Conservation (phyloP, 352 stramenopile species). For the Pythium sp. region DNA sequence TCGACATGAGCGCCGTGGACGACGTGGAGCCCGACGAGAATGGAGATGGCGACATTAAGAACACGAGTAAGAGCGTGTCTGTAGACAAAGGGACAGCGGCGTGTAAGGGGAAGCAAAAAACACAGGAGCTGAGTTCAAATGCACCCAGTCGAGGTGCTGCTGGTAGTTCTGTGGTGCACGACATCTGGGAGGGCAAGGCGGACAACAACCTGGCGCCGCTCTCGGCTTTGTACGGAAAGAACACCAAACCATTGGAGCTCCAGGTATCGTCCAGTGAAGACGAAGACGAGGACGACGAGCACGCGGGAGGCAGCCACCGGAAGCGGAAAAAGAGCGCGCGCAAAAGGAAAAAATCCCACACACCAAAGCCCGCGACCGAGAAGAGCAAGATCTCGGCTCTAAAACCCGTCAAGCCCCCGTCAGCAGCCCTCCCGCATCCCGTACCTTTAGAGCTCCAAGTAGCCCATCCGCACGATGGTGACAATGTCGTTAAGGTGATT, state of each 20-base stretch:
- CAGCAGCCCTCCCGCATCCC: background rate
- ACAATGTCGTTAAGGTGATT: background rate
- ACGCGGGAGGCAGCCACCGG: background rate
- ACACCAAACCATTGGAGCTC: background rate
- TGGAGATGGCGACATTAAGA: background rate
- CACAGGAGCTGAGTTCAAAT: background rate
- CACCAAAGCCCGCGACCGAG: background rate
- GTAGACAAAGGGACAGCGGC: background rate
- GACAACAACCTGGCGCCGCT: conserved; percentile 17
- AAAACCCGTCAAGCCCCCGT: conserved; percentile 12
- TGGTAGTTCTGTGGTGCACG: conserved; percentile 3
- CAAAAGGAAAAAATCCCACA: conserved; percentile 14
- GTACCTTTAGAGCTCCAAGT: background rate
- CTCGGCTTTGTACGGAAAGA: background rate
- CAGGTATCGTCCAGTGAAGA: conserved; percentile 19
- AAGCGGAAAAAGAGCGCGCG: conserved; percentile 4
- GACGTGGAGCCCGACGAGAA: conserved; percentile 20
- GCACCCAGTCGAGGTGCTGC: background rate
- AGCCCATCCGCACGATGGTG: background rate
- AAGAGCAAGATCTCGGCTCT: background rate
- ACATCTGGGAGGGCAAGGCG: conserved; percentile 9
- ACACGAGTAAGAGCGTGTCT: conserved; percentile 3
- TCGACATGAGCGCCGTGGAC: conserved; percentile 31
- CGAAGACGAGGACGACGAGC: conserved; percentile 5
- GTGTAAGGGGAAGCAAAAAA: background rate